phyloP scores from a whole-genome alignment of 106 monocot genomes.

The Dendrobium nobile region DNA sequence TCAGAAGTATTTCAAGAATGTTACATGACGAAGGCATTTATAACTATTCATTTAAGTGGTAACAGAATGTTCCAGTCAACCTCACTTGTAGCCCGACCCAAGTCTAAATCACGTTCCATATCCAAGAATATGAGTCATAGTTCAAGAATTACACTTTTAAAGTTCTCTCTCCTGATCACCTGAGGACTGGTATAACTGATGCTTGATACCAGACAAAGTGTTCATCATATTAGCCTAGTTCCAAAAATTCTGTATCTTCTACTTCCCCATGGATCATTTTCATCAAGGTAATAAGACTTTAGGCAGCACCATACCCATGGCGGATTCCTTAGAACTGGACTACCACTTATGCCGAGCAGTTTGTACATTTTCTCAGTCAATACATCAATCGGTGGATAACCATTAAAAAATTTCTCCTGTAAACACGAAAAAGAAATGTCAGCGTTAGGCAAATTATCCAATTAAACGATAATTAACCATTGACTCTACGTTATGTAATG shows the following conservation, averaged over 20 bases:
- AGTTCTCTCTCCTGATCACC: too few species aligned
- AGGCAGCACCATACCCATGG: conserved; percentile 66
- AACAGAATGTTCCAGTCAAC: too few species aligned
- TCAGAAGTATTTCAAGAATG: too few species aligned
- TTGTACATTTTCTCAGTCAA: conserved; percentile 35
- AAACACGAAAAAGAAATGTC: background rate
- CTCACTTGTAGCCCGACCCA: too few species aligned
- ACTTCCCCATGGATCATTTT: conserved; percentile 39
- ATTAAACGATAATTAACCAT: background rate
- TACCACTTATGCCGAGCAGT: conserved; percentile 38
- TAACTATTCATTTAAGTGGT: too few species aligned
- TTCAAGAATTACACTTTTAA: too few species aligned
- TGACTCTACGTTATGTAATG: background rate
- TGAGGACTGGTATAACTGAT: background rate
- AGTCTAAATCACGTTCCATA: too few species aligned
- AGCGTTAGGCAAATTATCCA: background rate
- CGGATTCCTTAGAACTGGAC: conserved; percentile 24
- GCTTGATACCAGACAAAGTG: background rate
- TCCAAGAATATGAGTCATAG: too few species aligned
- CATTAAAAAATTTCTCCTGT: conserved; percentile 58
- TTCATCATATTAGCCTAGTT: conserved; percentile 23
- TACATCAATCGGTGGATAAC: conserved; percentile 15
- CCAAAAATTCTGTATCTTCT: conserved; percentile 36
- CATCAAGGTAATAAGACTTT: conserved; percentile 43
- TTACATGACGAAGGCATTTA: too few species aligned